Evolutionary conservation across 2,329 filamentous ascomycete species (phyloP), one percentile per base, ranked within the genome.

Genomic region (Colletotrichum cordylinicola): DNA sequence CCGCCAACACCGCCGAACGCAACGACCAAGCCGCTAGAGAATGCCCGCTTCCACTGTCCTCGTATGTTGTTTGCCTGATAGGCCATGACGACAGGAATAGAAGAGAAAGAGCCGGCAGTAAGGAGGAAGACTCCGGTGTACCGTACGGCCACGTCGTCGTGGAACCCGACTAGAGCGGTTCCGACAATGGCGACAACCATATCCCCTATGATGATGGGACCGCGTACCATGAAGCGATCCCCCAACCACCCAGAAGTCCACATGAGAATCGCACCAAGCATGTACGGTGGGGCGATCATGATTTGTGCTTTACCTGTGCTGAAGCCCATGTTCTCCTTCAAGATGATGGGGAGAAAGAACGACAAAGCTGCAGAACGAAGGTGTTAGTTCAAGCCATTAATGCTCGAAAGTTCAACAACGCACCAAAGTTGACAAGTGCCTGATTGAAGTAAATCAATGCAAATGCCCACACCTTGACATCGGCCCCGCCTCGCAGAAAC

Each of bases 381-480:
- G 83, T 83, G 84, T 87, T 4, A 68, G 39, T 21, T 6, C 18
- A 10, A 18, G 10, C 2, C n/a, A 21, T 52, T 2, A 9, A 10
- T 15, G n/a, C n/a, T 24, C 6, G n/a, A n/a, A 8, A 1, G 33
- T 2, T 37, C 13, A 15, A 48, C 3, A 48, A 62, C 74, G 43
- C 18, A 77, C 74, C 67, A 16, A 74, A 74, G 62, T 74, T 77
- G 9, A 77, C 27, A 9, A 77, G 29, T 2, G 71, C 71, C n/a
- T 77, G 68, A 55, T 77, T 82, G 74, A 79, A 81, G 79, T 87
- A 88, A 58, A 88, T 87, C 33, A 79, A 79, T 83, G 87, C 87
- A 74, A 85, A 83, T 0, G 86, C 81, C 80, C 86, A 88, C 56
- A 93, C 96, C 85, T 96, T 96, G 91, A 94, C 96, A 81, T 96